Evolutionary conservation across 345 rosid genomes (phyloP).

Genomic region (Melaleuca quinquenervia): DNA sequence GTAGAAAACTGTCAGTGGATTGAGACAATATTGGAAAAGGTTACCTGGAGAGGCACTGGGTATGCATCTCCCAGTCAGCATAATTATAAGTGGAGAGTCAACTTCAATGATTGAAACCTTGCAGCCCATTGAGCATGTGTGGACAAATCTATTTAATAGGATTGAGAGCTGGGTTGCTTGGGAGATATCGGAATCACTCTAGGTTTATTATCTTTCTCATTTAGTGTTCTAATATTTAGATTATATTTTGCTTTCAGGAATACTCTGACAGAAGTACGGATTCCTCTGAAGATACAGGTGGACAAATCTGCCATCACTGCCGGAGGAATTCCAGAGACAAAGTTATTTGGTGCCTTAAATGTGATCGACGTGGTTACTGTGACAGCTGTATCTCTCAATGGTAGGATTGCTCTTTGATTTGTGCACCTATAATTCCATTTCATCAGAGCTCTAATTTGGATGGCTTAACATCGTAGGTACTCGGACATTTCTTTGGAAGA

Average conservation of each 20-base stretch:
- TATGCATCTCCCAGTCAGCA: background rate
- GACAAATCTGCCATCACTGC: slow-evolving; percentile 84
- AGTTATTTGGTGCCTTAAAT: slow-evolving; percentile 66
- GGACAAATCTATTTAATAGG: background rate
- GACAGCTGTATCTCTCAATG: slow-evolving; percentile 56
- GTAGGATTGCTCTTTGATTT: slow-evolving; percentile 30
- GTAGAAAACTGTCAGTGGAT: background rate
- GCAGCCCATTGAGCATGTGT: background rate
- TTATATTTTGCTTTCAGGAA: slow-evolving; percentile 35
- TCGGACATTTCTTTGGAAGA: slow-evolving; percentile 57
- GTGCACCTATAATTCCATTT: background rate
- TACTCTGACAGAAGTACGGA: slow-evolving; percentile 58
- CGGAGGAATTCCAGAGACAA: slow-evolving; percentile 46
- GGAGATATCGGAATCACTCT: background rate
- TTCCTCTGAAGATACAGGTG: slow-evolving; percentile 60
- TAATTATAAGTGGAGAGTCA: background rate
- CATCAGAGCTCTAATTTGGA: background rate
- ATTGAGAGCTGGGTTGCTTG: background rate
- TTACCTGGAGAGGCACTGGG: background rate
- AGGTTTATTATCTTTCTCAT: background rate
- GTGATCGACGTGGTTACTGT: slow-evolving; percentile 88
- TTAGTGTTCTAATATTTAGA: slow-evolving; percentile 1
- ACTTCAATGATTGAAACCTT: background rate
- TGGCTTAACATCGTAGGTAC: slow-evolving; percentile 38
- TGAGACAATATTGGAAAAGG: background rate